Evolutionary conservation across 1,284 basidiomycete genomes (phyloP).

Genomic region (Sporisorium graminicola): DNA sequence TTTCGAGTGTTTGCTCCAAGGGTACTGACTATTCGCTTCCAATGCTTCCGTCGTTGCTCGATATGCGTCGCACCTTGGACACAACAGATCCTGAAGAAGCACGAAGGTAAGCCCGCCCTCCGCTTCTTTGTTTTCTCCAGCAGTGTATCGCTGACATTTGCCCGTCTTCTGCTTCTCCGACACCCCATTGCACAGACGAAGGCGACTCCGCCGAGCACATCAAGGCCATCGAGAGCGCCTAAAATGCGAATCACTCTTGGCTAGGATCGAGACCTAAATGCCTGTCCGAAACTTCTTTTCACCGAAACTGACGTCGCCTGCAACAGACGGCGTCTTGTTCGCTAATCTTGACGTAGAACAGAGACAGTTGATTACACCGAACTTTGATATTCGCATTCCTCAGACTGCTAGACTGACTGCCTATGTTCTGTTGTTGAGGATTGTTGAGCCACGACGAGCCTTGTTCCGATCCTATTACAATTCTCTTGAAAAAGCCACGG

Average conservation of each 20-base stretch:
- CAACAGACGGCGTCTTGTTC: neutral
- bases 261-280: neutral
- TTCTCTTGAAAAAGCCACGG: neutral
- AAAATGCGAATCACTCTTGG: neutral
- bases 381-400: neutral
- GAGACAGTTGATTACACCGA: neutral
- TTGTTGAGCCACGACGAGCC: neutral
- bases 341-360: neutral
- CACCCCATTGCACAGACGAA: conserved; percentile 31
- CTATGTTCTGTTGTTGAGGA: neutral
- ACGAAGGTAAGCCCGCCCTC: conserved; percentile 49
- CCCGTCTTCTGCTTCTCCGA: neutral
- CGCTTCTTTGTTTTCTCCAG: neutral
- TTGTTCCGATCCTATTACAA: neutral
- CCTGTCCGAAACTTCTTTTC: neutral
- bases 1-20: neutral
- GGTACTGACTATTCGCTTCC: neutral
- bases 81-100: conserved; percentile 57
- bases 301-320: neutral
- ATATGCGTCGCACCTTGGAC: neutral
- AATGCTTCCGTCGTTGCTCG: neutral
- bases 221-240: conserved; percentile 59
- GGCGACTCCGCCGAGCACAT: conserved; percentile 57
- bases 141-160: neutral
- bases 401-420: no score